A percentile compares a stretch with the other conserved stretches of the same genome.
Conservation (phyloP, 176 grass and related monocot genomes). For the Eremochloa ophiuroides region DNA sequence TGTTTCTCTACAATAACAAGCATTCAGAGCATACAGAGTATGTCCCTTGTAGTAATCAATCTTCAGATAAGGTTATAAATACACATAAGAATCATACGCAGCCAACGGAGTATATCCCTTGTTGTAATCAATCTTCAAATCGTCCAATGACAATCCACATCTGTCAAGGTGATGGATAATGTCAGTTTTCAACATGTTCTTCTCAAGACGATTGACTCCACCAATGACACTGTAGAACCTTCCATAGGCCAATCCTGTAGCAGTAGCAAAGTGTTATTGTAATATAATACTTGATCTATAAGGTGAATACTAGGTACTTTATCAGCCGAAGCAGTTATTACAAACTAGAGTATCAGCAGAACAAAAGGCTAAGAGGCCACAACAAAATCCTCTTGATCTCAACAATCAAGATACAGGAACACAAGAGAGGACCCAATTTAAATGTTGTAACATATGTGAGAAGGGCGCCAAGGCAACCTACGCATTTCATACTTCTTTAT, state of each 20-base stretch:
- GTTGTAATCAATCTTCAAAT: conserved; percentile 86
- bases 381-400: conserved; percentile 6
- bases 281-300: not conserved
- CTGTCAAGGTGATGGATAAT: conserved; percentile 73
- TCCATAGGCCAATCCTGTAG: conserved; percentile 67
- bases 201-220: conserved; percentile 27
- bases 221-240: conserved; percentile 25
- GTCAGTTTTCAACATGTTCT: conserved; percentile 83
- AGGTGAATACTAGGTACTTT: not conserved
- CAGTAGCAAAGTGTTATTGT: conserved; percentile 17
- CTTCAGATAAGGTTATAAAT: conserved; percentile 35
- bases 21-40: conserved; percentile 45
- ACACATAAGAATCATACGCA: conserved; percentile 43
- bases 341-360: not conserved
- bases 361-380: not conserved
- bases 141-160: conserved; percentile 58
- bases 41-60: conserved; percentile 72
- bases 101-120: conserved; percentile 48
- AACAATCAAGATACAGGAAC: not conserved
- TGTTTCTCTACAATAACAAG: no score
- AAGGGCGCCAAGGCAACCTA: not conserved
- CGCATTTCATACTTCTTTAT: not conserved
- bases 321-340: not conserved
- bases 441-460: not conserved
- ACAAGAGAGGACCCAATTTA: not conserved